Base-by-base conservation (phyloP, 2,329 filamentous ascomycete genomes). In the Teratosphaeria zuluensis region DNA sequence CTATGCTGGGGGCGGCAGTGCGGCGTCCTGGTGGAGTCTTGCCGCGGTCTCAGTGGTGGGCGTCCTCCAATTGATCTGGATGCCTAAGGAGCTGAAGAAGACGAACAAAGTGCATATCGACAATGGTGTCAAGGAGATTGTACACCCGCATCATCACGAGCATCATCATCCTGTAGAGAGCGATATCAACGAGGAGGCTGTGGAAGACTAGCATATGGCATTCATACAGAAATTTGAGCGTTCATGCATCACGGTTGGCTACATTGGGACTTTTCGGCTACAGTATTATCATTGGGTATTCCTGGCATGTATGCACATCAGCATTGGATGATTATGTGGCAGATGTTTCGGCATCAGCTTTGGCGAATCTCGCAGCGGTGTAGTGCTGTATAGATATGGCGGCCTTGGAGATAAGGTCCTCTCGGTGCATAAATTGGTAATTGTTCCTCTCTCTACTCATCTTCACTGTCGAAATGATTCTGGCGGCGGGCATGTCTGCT, bases 1-100 rank as follows among this genome's bases (percentile, higher is more conserved):
- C 7, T 89, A 88, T 64, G 81, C 82, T 19, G 68, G 80, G 2
- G 84, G 84, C 3, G 80, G 77, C 30, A 72, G 78, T 2, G 80
- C 80, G 28, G 68, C 84, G 46, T 79, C 82, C 2, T 84, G 81
- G 81, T 85, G 81, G 80, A 78, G 72, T 30, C 82, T 80, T 59
- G 76, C 76, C 4, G 61, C 80, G 11, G 76, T 84, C 14, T 82
- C 82, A 0, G 66, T 82, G 4, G 54, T 79, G 21, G 82, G 81
- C 33, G 77, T 76, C 14, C 62, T 79, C 19, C 82, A 85, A 65
- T 69, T 84, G 9, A 80, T 78, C 58, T 81, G 80, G 61, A 77
- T 84, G 59, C 74, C 76, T 30, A 75, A 76, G 38, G 78, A 78
- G 62, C 78, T 32, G n/a, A 31, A 51, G 30, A 53, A 53, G 19